These are phyloP conservation scores for Pythium oligandrum DNA, from an alignment of 352 stramenopile species.

Conservation along the genomic window DNA sequence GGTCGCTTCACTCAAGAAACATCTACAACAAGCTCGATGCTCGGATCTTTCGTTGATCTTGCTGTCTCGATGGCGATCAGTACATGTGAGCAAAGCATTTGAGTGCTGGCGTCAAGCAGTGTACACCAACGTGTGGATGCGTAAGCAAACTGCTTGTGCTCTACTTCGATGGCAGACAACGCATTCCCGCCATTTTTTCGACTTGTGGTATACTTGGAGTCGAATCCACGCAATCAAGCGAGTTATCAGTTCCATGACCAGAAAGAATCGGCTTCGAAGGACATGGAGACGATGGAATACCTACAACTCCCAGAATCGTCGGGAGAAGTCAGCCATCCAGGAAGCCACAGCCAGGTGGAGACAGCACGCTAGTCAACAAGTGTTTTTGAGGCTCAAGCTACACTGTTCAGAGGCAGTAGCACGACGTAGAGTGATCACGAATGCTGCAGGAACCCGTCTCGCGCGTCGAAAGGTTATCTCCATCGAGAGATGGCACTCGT, in stretches of 20 bases:
- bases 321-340: neutral
- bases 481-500: conserved; percentile 9
- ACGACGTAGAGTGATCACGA: too few relatives aligned
- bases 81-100: too few relatives aligned
- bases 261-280: neutral
- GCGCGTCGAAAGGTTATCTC: conserved; percentile 4
- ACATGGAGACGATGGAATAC: conserved; percentile 5
- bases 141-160: too few relatives aligned
- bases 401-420: too few relatives aligned
- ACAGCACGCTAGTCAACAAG: neutral
- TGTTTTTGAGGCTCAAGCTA: too few relatives aligned
- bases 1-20: too few relatives aligned
- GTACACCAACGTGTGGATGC: too few relatives aligned
- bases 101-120: too few relatives aligned
- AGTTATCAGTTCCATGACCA: neutral
- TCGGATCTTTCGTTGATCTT: too few relatives aligned
- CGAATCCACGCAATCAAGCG: neutral
- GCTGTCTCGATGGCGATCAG: too few relatives aligned
- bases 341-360: conserved; percentile 2
- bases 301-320: neutral
- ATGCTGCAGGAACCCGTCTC: neutral
- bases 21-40: too few relatives aligned
- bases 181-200: neutral
- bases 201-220: conserved; percentile 6
- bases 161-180: conserved; percentile 2